Evolutionary conservation across 2,329 filamentous ascomycete genomes (phyloP), one percentile per base, ranked within the genome.

Genomic region (Colletotrichum simmondsii): DNA sequence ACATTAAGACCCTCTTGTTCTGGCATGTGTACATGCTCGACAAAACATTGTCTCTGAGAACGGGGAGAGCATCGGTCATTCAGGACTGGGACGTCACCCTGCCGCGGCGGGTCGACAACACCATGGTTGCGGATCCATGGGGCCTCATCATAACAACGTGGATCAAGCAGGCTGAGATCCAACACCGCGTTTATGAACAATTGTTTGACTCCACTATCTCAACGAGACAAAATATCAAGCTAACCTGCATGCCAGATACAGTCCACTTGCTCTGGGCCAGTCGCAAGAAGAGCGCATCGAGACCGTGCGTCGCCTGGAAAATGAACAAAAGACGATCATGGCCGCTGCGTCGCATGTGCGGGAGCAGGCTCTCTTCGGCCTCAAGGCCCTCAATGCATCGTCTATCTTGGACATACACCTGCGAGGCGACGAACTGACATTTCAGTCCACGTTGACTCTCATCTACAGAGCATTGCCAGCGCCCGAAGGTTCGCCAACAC

Each of bases 71-170:
- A 0, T 86, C 88, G 1, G 84, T 85, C 10, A 85, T 92, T 2
- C 88, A 88, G 60, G 88, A 91, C 67, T 90, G 87, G 77, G 90
- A 92, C 63, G 89, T 92, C 65, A 87, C 87, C 1, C 83, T 90
- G 11, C 84, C 86, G 3, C 80, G 83, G 35, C 82, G 75, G 12
- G 78, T 76, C 65, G 79, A 80, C 54, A 76, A 76, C 42, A 72
- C 75, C 3, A 77, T 72, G 65, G 76, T 78, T 19, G 82, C 83
- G 35, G 79, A 84, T 63, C 83, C 85, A 37, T 88, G 87, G 80
- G 85, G 84, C 5, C 78, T 80, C 8, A 80, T 91, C 28, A 87
- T 89, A 30, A 79, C 83, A 12, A 80, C 87, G 46, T 92, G 90
- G 89, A 85, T 91, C 53, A 83, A 83, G 30, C 84, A 89, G 7